Percentiles rank a stretch among this genome's conserved stretches.
Evolutionary conservation across 2,329 filamentous ascomycete species (phyloP).

Genomic region (Talaromyces sp.): DNA sequence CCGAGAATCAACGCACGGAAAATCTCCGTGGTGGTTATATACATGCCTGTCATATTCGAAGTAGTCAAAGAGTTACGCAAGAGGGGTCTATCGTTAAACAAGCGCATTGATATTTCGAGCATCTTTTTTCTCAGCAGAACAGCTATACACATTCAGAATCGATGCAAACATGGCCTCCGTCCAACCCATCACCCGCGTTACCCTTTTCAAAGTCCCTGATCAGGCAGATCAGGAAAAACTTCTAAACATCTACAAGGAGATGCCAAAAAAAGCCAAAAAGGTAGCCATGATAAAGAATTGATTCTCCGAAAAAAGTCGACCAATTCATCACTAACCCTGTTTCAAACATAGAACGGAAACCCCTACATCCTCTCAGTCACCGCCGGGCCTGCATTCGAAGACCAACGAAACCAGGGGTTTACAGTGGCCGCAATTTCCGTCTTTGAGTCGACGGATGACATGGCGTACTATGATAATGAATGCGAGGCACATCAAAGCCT

Average conservation of each 20-base stretch:
- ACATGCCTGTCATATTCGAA: not conserved
- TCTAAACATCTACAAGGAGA: conserved; percentile 7
- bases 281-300: not conserved
- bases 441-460: not conserved
- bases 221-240: conserved; percentile 11
- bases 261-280: conserved; percentile 10
- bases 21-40: not conserved
- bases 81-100: not conserved
- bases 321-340: not conserved
- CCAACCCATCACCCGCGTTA: conserved; percentile 8
- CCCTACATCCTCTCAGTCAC: conserved; percentile 6
- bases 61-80: not conserved
- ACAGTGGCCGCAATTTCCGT: conserved; percentile 5
- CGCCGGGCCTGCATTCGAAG: not conserved
- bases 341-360: not conserved
- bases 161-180: not conserved
- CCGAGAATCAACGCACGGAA: not conserved
- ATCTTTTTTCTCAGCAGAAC: not conserved
- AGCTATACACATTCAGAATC: not conserved
- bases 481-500: conserved; percentile 5
- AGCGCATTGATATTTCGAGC: too few species aligned
- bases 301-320: not conserved
- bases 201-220: conserved; percentile 16
- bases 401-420: not conserved
- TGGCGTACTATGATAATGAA: conserved; percentile 11